A percentile compares a stretch with the other conserved stretches of the same genome.
Conservation (phyloP, 2,329 filamentous ascomycete species). For the Corniculantispora saksenae region DNA sequence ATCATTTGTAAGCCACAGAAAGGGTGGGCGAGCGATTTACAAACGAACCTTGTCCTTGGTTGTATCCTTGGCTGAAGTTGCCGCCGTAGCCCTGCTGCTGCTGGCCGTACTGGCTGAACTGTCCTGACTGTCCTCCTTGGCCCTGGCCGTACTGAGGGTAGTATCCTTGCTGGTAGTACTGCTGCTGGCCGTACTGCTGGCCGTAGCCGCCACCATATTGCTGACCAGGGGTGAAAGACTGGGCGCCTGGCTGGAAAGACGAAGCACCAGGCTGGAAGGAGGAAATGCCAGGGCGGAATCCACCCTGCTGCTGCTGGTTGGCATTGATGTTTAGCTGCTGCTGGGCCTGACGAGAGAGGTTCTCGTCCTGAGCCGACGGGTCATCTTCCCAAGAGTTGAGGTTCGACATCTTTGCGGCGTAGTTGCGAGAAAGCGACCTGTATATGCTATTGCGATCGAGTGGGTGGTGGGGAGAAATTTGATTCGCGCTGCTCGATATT, state of each 20-base stretch:
- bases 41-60: conserved; percentile 45
- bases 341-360: conserved; percentile 74
- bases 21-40: conserved; percentile 28
- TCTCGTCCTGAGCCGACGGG: conserved; percentile 73
- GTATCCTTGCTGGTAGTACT: conserved; percentile 55
- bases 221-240: conserved; percentile 42
- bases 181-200: conserved; percentile 57
- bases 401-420: conserved; percentile 67
- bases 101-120: conserved; percentile 46
- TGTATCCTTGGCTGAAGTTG: conserved; percentile 55
- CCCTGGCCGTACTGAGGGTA: conserved; percentile 59
- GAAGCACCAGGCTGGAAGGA: conserved; percentile 74
- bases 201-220: conserved; percentile 60
- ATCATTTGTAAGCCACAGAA: conserved; percentile 22
- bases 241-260: conserved; percentile 65
- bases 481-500: not conserved
- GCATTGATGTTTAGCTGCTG: conserved; percentile 74
- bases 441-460: conserved; percentile 8
- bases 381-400: conserved; percentile 96
- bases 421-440: not conserved
- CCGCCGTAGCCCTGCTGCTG: conserved; percentile 45
- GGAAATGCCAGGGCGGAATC: conserved; percentile 61
- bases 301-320: conserved; percentile 48
- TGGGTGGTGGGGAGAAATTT: conserved; percentile 12
- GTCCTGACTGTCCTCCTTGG: conserved; percentile 37